Base-by-base conservation (phyloP, 306 rosid species). In the Acacia crassicarpa region DNA sequence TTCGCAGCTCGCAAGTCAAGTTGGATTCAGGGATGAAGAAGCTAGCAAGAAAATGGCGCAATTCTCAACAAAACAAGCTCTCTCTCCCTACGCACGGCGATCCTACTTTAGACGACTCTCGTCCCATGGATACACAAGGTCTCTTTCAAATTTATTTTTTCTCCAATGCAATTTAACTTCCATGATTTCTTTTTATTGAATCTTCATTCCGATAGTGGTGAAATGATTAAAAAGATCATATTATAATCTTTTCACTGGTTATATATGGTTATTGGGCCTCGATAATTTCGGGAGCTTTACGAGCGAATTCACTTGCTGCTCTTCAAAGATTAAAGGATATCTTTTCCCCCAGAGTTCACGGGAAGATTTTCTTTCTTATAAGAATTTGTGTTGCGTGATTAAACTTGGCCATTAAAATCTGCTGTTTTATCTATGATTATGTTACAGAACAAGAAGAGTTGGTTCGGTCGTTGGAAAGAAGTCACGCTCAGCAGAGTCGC, bases 371-470 rank as follows among this genome's bases (percentile, higher is more conserved):
- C n/a, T 38, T 67, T 9, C 75, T 23, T 40, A 20, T 43, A 41
- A 41, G 35, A 22, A 71, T 71, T 72, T 70, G 23, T 78, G 45
- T 78, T 23, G 74, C 8, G 45, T 65, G 19, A 66, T 79, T 30
- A 66, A 82, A 33, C 53, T 51, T 44, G 73, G 68, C 75, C 82
- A 7, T 71, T 23, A 30, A 54, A 53, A 51, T 67, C 48, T 77
- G 19, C 33, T 74, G 78, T 81, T 78, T 75, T 22, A 72, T 79
- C 11, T 43, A 14, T 69, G 32, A 43, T 44, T 6, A 45, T 45
- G 22, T 9, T 78, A 16, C 94, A 95, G 99, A 81, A 72, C 99
- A 93, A 80, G 98, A 93, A 88, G 94, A 88, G 59, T 38, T 89
- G 73, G 88, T 95, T 89, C 97, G 93, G 56, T 86, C 92, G 0